These are phyloP conservation scores for Fusarium lyarnte DNA, from an alignment of 2,329 filamentous ascomycete species.

Conservation along the genomic window DNA sequence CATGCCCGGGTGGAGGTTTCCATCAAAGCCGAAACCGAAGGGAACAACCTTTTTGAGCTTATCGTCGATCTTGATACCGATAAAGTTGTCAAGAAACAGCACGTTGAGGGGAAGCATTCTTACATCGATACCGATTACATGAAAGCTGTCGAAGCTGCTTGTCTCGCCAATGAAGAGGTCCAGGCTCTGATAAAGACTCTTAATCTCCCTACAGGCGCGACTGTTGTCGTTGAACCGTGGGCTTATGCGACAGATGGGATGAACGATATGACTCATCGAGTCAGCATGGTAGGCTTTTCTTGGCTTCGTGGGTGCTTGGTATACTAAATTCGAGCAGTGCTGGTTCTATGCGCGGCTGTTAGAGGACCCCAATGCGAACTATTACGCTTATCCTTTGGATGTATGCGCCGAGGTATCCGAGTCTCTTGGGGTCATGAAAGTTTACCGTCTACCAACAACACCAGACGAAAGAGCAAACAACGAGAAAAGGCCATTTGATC, in stretches of 20 bases:
- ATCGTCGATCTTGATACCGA: constrained; percentile 44
- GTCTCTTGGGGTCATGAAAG: constrained; percentile 55
- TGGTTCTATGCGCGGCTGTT: constrained; percentile 47
- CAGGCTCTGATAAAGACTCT: constrained; percentile 55
- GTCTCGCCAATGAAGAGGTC: constrained; percentile 54
- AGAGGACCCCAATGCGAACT: constrained; percentile 59
- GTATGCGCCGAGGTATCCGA: constrained; percentile 61
- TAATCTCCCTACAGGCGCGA: constrained; percentile 55
- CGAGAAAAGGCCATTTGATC: constrained; percentile 51
- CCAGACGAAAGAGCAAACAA: constrained; percentile 47
- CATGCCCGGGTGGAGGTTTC: constrained; percentile 53
- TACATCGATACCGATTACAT: constrained; percentile 60
- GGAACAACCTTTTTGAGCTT: constrained; percentile 43
- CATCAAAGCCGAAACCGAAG: constrained; percentile 8
- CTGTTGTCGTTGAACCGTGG: constrained; percentile 63
- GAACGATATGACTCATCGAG: constrained; percentile 58
- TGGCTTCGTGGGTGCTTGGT: rapidly evolving
- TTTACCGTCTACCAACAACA: constrained; percentile 55
- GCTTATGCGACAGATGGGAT: constrained; percentile 64
- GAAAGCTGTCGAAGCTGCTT: constrained; percentile 58
- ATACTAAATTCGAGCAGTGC: constrained; percentile 12
- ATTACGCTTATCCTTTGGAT: constrained; percentile 65
- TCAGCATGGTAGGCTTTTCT: constrained; percentile 55
- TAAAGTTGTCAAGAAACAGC: constrained; percentile 40
- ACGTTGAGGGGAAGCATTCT: constrained; percentile 54